A percentile compares a stretch with the other conserved stretches of the same genome.
Conservation (phyloP, 2,329 filamentous ascomycete genomes). For the Bipolaris cookei region DNA sequence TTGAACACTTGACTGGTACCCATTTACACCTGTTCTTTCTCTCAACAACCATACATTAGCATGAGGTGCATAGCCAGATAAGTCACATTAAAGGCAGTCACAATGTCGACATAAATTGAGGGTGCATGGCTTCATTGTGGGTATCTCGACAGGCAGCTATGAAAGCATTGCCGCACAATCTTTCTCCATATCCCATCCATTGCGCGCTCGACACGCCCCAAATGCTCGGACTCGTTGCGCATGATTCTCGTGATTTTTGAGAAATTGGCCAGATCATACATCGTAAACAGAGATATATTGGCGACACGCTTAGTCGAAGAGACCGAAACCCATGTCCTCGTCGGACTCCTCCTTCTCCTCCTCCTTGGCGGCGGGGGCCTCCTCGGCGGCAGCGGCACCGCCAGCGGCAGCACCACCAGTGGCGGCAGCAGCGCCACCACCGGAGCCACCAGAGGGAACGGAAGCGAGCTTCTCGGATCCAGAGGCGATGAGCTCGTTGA, state of each 20-base stretch:
- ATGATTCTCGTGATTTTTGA: slow-evolving; percentile 42
- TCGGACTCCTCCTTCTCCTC: slow-evolving; percentile 80
- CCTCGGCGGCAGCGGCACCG: slow-evolving; percentile 57
- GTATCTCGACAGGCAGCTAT: slow-evolving; percentile 37
- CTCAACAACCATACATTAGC: neutral
- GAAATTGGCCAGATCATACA: slow-evolving; percentile 38
- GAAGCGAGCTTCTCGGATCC: slow-evolving; percentile 94
- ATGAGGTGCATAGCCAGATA: no score
- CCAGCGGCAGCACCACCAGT: slow-evolving; percentile 71
- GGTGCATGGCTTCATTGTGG: slow-evolving; percentile 49
- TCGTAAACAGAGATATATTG: slow-evolving; percentile 31
- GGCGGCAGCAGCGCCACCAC: slow-evolving; percentile 69
- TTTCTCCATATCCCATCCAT: slow-evolving; percentile 32
- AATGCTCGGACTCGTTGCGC: slow-evolving; percentile 40
- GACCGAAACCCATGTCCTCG: slow-evolving; percentile 77
- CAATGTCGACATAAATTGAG: slow-evolving; percentile 11
- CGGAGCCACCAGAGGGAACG: slow-evolving; percentile 89
- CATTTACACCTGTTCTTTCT: no score
- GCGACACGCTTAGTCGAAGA: slow-evolving; percentile 64
- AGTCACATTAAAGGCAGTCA: neutral
- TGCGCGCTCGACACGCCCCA: slow-evolving; percentile 48
- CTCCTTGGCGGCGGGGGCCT: slow-evolving; percentile 67
- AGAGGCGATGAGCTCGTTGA: slow-evolving; percentile 93
- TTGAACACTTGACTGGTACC: neutral
- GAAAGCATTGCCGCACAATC: slow-evolving; percentile 25